Base-by-base conservation (phyloP, 768 basidiomycete genomes). In the Podaxis carcinomalis region DNA sequence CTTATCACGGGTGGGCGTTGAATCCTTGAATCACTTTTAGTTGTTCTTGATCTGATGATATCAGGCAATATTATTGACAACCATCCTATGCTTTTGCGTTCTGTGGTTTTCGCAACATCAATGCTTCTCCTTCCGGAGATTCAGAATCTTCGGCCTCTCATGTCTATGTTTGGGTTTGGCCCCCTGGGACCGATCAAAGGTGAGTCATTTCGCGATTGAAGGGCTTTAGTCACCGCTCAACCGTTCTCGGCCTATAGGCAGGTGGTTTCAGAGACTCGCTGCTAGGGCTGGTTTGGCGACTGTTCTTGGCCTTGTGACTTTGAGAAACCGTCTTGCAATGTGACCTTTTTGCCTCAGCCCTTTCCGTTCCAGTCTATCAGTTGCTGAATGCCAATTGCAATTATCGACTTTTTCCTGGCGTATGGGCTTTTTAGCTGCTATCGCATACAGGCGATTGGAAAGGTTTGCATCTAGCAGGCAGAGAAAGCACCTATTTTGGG, bases 21-120 rank as follows among this genome's bases (percentile, higher is more conserved):
- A 32, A 7, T 32, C 32, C 9, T 9, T 32, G 5, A 32, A 32
- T 32, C 32, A 32, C 1, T 32, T 32, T 32, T 32, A 9, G 32
- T 32, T 32, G 32, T 32, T 32, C 32, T 32, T 32, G 7, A 32
- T 32, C 7, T 9, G 32, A 32, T 9, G 32, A 2, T 25, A 10
- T 5, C 56, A 78, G 77, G 77, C 6, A 74, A 78, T 39, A 60
- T 78, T 16, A 64, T 65, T 3, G 76, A 79, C 62, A 68, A 73
- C 25, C 75, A 77, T 52, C 75, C 77, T 5, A 44, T 57, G 11
- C 59, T 77, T 1, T 40, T 74, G 9, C 51, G 59, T 13, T 54
- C 62, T 2, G 21, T 77, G 5, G 57, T 77, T 37, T 59, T 69
- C 50, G 67, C 66, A 4, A 56, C 68, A 16, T 44, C 40, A 9